Evolutionary conservation across 768 basidiomycete genomes (phyloP).

Genomic region (Panellus pusillus): DNA sequence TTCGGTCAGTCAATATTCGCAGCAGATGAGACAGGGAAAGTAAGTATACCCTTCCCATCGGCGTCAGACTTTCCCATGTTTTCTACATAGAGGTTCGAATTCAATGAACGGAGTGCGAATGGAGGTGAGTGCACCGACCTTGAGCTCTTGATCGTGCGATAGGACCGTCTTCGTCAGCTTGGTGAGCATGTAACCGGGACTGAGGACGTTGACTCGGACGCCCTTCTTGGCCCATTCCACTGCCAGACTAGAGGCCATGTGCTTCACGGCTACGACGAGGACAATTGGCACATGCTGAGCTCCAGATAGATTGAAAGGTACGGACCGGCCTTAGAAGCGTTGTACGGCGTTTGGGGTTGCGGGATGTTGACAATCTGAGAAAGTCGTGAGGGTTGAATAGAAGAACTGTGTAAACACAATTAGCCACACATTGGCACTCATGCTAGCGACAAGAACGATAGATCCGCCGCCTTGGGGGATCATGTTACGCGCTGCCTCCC

Average conservation of each 20-base stretch:
- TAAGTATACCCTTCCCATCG: conserved; percentile 74
- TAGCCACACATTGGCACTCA: conserved; percentile 75
- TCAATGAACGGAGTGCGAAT: neutral
- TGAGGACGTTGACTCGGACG: conserved; percentile 76
- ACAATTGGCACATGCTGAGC: neutral
- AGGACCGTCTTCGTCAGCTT: conserved; percentile 85
- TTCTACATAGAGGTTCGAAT: conserved; percentile 42
- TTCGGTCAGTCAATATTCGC: conserved; percentile 12
- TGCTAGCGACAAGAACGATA: conserved; percentile 85
- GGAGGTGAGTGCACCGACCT: conserved; percentile 44
- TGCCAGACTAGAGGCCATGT: conserved; percentile 89
- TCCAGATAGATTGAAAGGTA: neutral
- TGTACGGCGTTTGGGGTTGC: conserved; percentile 91
- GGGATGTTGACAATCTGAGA: conserved; percentile 83
- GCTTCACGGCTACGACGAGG: conserved; percentile 69
- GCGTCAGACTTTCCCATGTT: conserved; percentile 83
- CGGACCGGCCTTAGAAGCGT: conserved; percentile 89
- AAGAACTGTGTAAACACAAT: conserved; percentile 25
- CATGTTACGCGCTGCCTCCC: conserved; percentile 93
- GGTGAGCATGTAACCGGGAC: conserved; percentile 94
- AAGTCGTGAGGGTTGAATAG: conserved; percentile 3
- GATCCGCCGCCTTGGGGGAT: conserved; percentile 76
- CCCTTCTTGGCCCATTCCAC: conserved; percentile 95
- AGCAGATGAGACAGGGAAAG: neutral
- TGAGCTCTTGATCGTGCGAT: conserved; percentile 70